Base-by-base conservation (phyloP, 805 yeast species). In the Tetrapisispora taiwanensis region DNA sequence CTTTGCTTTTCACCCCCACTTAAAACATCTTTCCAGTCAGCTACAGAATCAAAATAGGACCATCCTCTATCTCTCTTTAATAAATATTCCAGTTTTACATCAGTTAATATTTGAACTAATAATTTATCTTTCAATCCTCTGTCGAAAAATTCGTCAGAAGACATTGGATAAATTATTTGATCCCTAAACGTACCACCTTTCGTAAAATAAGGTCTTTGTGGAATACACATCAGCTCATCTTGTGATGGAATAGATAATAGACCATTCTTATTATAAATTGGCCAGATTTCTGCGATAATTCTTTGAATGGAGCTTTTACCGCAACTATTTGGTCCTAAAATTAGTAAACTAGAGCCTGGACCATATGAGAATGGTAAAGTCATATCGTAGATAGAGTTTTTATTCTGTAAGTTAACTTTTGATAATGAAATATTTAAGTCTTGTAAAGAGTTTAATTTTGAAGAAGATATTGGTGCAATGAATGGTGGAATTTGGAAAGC, bases 1-100 rank as follows among this genome's bases (percentile, higher is more conserved):
- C 95, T 77, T 68, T 88, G 97, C 65, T 86, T 81, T 62, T 88
- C 97, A 46, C 97, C 97, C n/a, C 97, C 97, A 63, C 92, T 82
- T 51, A 88, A 73, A n/a, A 88, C 82, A 59, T 84, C 94, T 56
- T 81, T 81, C 96, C 96, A 88, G 52, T 80, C 86, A 47, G 81
- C 73, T 10, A 63, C 53, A 5, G 70, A 58, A 49, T 71, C 67
- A 28, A 71, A 59, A 49, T 67, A 68, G 31, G 64, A 64, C 65
- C 73, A 63, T 10, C 79, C 79, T 17, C 65, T 68, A 44, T 67
- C 76, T 59, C 97, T 74, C 44, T 78, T 78, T 38, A 86, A 70
- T 41, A 89, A 69, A 62, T 89, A 88, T 28, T 82, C 95, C 48
- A 89, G 69, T 48, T 83, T 82, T 32, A 89, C 96, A 54, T 81